phyloP scores from a whole-genome alignment of 2,329 filamentous ascomycete species.

The Xylaria sp. region DNA sequence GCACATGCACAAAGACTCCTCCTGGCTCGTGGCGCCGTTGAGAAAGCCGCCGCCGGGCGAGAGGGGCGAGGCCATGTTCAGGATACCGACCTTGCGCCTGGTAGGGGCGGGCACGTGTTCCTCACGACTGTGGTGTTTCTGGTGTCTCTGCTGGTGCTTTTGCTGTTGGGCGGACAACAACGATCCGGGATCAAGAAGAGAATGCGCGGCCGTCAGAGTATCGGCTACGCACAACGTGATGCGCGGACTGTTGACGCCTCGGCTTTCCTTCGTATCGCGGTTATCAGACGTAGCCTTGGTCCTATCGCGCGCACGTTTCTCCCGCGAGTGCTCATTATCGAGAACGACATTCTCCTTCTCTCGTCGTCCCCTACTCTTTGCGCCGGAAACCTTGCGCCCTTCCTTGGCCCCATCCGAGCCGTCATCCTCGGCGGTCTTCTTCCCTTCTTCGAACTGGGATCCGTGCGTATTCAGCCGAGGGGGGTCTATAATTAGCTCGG shows the following conservation, averaged over 20 bases:
- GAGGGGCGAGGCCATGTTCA: conserved; percentile 73
- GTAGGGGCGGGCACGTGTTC: neutral
- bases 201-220: conserved; percentile 63
- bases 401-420: neutral
- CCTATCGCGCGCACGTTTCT: neutral
- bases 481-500: conserved; percentile 59
- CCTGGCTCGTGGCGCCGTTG: conserved; percentile 68
- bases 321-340: conserved; percentile 2
- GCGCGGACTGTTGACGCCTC: conserved; percentile 41
- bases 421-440: neutral
- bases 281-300: neutral
- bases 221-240: conserved; percentile 63
- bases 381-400: neutral
- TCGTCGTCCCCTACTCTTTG: neutral
- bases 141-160: conserved; percentile 1
- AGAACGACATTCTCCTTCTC: neutral
- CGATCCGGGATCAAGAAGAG: conserved; percentile 43
- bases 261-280: neutral
- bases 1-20: conserved; percentile 70
- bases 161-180: neutral
- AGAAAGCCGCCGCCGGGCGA: conserved; percentile 71
- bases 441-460: neutral
- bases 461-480: conserved; percentile 11
- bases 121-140: neutral
- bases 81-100: conserved; percentile 59